phyloP scores from a whole-genome alignment of 1,139 yeast genomes.

The Yamadazyma atlantica region DNA sequence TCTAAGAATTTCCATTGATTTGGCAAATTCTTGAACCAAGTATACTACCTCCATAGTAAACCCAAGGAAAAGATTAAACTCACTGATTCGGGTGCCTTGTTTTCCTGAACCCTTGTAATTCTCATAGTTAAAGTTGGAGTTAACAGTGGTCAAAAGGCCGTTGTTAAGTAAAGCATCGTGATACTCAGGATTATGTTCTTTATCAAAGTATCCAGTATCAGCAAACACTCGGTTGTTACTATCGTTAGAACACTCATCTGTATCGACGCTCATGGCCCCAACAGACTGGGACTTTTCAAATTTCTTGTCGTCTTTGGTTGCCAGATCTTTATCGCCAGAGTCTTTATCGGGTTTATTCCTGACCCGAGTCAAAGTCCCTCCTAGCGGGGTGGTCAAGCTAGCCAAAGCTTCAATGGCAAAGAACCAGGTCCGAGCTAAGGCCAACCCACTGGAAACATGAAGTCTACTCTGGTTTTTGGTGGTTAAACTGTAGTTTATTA shows the following conservation, averaged over 20 bases:
- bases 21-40: conserved; percentile 29
- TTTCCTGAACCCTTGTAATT: not conserved
- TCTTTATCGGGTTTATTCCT: conserved; percentile 1
- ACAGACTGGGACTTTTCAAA: conserved; percentile 5
- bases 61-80: conserved; percentile 38
- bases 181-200: conserved; percentile 28
- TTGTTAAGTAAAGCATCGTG: conserved; percentile 32
- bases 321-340: not conserved
- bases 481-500: conserved; percentile 30
- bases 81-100: conserved; percentile 13
- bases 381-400: conserved; percentile 29
- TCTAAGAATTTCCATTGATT: conserved; percentile 23
- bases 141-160: conserved; percentile 25
- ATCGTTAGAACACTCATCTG: conserved; percentile 15
- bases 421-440: conserved; percentile 47
- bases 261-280: conserved; percentile 8
- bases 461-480: conserved; percentile 14
- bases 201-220: conserved; percentile 36
- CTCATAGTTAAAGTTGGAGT: conserved; percentile 4
- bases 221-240: conserved; percentile 23
- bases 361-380: conserved; percentile 28
- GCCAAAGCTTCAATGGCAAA: conserved; percentile 44
- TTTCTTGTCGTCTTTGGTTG: conserved; percentile 1
- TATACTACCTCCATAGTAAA: conserved; percentile 29
- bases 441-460: conserved; percentile 35